A percentile compares a stretch with the other conserved stretches of the same genome.
phyloP scores from a whole-genome alignment of 2,329 filamentous ascomycete genomes.

The Amauroascus verrucosus region DNA sequence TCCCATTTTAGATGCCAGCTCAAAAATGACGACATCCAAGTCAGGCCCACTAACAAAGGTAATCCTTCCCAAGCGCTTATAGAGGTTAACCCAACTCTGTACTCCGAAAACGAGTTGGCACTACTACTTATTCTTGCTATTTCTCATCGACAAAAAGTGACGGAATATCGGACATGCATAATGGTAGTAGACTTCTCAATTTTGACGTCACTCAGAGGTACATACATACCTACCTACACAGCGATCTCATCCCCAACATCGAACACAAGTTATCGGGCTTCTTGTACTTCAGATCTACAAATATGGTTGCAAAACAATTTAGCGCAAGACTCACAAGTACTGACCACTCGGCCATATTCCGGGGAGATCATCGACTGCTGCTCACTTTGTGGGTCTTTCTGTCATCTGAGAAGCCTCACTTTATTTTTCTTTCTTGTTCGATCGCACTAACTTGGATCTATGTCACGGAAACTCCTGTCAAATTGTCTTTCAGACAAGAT shows the following conservation, averaged over 20 bases:
- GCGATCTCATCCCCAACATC: not conserved
- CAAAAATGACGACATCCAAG: not conserved
- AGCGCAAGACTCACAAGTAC: too few relatives aligned
- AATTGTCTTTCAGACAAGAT: not conserved
- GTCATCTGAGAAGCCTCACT: not conserved
- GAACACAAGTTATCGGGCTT: not conserved
- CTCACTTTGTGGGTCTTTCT: not conserved
- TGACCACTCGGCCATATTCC: slow-evolving; percentile 5
- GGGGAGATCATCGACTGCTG: not conserved
- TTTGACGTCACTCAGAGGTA: not conserved
- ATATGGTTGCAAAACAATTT: not conserved
- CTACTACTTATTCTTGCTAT: not conserved
- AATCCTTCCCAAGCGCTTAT: not conserved
- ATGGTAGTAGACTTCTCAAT: too few relatives aligned
- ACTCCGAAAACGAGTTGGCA: not conserved
- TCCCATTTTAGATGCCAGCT: not conserved
- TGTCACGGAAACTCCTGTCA: not conserved
- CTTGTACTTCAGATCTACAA: not conserved
- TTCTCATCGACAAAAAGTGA: too few relatives aligned
- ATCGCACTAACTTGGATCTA: not conserved
- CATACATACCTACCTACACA: not conserved
- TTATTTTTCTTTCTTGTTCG: not conserved
- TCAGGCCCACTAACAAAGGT: not conserved
- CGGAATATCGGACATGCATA: too few relatives aligned
- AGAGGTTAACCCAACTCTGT: not conserved